A percentile compares a stretch with the other conserved stretches of the same genome.
phyloP scores from a whole-genome alignment of 805 yeast genomes.

The Tetrapisispora namnaoensis region DNA sequence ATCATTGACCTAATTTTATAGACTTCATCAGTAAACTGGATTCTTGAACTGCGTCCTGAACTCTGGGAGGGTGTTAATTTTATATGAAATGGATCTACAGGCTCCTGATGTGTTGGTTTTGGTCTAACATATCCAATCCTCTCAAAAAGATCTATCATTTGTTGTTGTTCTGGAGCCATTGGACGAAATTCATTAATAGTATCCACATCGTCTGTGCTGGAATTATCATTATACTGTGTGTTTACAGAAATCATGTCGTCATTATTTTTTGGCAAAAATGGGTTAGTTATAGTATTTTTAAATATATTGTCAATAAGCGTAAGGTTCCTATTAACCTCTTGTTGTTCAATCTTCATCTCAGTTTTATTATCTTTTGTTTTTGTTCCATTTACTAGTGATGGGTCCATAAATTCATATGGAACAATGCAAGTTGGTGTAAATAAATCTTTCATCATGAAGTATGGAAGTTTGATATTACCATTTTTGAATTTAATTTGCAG shows the following conservation, averaged over 20 bases:
- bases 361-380: conserved; percentile 1
- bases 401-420: conserved; percentile 28
- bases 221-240: conserved; percentile 4
- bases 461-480: conserved; percentile 27
- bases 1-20: conserved; percentile 28
- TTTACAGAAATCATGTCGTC: conserved; percentile 1
- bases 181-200: conserved; percentile 25
- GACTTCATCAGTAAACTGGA: conserved; percentile 19
- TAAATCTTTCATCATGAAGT: conserved; percentile 24
- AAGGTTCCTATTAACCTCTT: conserved; percentile 4
- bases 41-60: conserved; percentile 22
- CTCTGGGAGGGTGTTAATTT: conserved; percentile 10
- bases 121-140: conserved; percentile 25
- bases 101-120: conserved; percentile 16
- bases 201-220: conserved; percentile 12
- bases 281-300: conserved; percentile 17
- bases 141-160: conserved; percentile 20
- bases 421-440: conserved; percentile 22
- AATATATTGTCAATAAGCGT: conserved; percentile 9
- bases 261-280: conserved; percentile 8
- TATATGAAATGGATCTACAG: conserved; percentile 8
- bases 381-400: conserved; percentile 15
- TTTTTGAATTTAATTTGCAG: conserved; percentile 29
- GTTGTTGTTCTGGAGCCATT: conserved; percentile 16
- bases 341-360: neutral